Percentiles rank a stretch among this genome's conserved stretches.
Conservation (phyloP, 148 eudicot genomes). For the Limonium bicolor region DNA sequence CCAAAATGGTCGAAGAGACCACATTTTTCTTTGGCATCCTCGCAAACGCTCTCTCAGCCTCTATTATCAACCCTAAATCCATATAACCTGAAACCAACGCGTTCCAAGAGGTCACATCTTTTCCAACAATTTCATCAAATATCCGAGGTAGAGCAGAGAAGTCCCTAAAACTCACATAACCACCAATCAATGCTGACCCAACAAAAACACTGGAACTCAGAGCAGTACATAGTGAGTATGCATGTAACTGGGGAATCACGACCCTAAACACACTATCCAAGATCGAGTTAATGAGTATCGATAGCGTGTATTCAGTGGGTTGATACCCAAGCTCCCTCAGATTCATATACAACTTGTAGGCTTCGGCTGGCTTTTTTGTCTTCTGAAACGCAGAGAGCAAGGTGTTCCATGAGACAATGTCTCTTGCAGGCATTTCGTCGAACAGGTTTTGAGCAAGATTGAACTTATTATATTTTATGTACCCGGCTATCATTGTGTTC, state of each 20-base stretch:
- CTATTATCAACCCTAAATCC: constrained; percentile 37
- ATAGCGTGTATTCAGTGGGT: constrained; percentile 44
- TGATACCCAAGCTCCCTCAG: constrained; percentile 21
- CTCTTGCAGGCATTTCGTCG: constrained; percentile 58
- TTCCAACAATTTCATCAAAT: constrained; percentile 34
- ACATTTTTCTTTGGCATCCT: constrained; percentile 39
- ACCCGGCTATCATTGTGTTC: constrained; percentile 41
- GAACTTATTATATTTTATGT: constrained; percentile 16
- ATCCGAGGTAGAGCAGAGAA: constrained; percentile 15
- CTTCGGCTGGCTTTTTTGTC: constrained; percentile 5
- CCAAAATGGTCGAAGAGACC: constrained; percentile 53
- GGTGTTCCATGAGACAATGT: constrained; percentile 68
- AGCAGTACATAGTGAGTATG: constrained; percentile 19
- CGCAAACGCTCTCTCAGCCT: constrained; percentile 37
- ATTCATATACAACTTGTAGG: constrained; percentile 17
- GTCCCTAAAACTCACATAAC: constrained; percentile 29
- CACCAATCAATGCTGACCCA: constrained; percentile 54
- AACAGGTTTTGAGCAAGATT: constrained; percentile 40
- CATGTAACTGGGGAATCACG: constrained; percentile 64
- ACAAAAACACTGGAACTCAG: constrained; percentile 26
- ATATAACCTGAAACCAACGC: constrained; percentile 55
- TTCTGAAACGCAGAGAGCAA: constrained; percentile 38
- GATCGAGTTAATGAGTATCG: constrained; percentile 31
- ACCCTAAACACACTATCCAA: constrained; percentile 12
- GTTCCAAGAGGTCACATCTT: constrained; percentile 42